Conservation (phyloP, 331 rosid species). For the Pyracantha coccinea region DNA sequence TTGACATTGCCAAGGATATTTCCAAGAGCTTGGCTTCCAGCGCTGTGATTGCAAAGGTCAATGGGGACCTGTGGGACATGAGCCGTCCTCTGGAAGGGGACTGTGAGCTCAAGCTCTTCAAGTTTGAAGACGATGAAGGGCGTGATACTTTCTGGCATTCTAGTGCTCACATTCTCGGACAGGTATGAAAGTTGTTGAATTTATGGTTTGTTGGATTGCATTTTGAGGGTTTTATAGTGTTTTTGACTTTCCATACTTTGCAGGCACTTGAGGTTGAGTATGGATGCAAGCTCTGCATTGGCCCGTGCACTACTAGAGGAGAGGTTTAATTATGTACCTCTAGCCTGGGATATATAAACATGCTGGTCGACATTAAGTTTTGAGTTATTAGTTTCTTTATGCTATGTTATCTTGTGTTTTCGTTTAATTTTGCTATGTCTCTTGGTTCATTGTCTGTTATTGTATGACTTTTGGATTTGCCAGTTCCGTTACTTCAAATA, state of each 20-base stretch:
- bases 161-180: constrained; percentile 96
- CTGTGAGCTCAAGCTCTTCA: constrained; percentile 62
- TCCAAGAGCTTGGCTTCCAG: constrained; percentile 69
- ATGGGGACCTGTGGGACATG: constrained; percentile 91
- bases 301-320: constrained; percentile 99
- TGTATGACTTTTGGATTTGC: neutral
- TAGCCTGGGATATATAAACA: no score
- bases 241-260: constrained; percentile 5
- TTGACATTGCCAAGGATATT: constrained; percentile 72
- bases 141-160: constrained; percentile 99
- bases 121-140: constrained; percentile 75
- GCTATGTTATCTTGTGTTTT: neutral
- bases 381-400: neutral
- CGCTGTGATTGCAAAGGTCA: constrained; percentile 77
- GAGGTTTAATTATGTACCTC: constrained; percentile 40
- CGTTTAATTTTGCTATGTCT: neutral
- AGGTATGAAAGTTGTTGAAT: constrained; percentile 27
- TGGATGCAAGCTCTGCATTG: constrained; percentile 97
- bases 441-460: neutral
- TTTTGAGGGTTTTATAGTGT: neutral
- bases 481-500: neutral
- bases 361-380: neutral
- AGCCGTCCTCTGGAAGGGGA: constrained; percentile 67
- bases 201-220: neutral
- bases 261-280: constrained; percentile 82